A percentile compares a stretch with the other conserved stretches of the same genome.
phyloP scores from a whole-genome alignment of 2,329 filamentous ascomycete genomes.

The Metarhizium robertsii region DNA sequence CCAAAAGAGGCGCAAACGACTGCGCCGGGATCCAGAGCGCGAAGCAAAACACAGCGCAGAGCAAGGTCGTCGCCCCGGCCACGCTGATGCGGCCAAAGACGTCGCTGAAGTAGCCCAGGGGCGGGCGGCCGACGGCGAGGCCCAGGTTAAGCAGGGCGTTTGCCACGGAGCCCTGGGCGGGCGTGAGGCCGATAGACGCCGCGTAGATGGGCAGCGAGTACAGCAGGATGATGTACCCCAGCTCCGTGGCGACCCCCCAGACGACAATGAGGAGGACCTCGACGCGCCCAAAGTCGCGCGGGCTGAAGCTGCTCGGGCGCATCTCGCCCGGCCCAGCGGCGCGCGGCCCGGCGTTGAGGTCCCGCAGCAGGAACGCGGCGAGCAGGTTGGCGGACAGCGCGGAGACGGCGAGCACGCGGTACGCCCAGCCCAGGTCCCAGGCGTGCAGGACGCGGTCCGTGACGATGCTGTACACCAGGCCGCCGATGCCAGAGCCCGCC shows the following conservation, averaged over 20 bases:
- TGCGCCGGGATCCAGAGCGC: conserved; percentile 53
- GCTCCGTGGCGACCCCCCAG: conserved; percentile 52
- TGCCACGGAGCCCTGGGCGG: conserved; percentile 52
- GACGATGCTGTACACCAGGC: conserved; percentile 14
- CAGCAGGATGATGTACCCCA: conserved; percentile 56
- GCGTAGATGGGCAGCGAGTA: conserved; percentile 58
- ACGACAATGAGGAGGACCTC: conserved; percentile 49
- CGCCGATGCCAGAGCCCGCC: conserved; percentile 37
- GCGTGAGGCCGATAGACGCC: conserved; percentile 44
- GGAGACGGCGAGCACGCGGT: conserved; percentile 37
- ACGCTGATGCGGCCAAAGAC: conserved; percentile 53
- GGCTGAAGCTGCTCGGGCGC: conserved; percentile 12
- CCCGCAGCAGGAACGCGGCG: conserved; percentile 46
- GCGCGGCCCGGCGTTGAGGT: conserved; percentile 20
- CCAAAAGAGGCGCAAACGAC: conserved; percentile 46
- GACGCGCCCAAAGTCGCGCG: conserved; percentile 16
- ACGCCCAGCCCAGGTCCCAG: conserved; percentile 46
- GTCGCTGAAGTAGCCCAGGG: conserved; percentile 55
- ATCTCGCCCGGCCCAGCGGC: conserved; percentile 1
- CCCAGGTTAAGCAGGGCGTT: conserved; percentile 55
- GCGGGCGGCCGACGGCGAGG: conserved; percentile 47
- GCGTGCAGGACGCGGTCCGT: conserved; percentile 39
- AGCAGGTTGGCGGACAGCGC: conserved; percentile 46
- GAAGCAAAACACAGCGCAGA: conserved; percentile 38
- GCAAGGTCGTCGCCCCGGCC: conserved; percentile 38